Conservation (phyloP, 1,284 basidiomycete genomes). For the Heterobasidion parviporum region DNA sequence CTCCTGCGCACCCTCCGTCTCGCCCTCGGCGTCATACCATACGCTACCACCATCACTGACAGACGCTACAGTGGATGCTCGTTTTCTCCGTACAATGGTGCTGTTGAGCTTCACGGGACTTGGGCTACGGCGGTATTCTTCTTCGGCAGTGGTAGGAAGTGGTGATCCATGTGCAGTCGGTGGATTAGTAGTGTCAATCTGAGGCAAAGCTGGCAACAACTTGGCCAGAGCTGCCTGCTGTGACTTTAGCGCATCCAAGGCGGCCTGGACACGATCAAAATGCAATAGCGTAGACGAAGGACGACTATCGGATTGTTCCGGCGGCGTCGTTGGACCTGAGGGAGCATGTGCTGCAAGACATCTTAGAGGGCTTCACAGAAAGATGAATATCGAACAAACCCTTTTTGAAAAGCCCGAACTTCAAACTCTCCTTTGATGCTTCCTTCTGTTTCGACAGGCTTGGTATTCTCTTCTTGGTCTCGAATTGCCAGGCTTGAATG, state of each 20-base stretch:
- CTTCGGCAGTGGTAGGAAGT: constrained; percentile 41
- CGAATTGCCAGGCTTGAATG: constrained; percentile 24
- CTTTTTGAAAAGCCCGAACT: constrained; percentile 51
- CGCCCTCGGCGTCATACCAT: constrained; percentile 46
- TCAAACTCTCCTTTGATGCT: constrained; percentile 22
- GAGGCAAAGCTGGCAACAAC: constrained; percentile 29
- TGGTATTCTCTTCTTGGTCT: constrained; percentile 20
- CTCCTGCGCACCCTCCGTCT: constrained; percentile 54
- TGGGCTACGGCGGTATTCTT: constrained; percentile 26
- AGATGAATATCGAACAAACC: constrained; percentile 25
- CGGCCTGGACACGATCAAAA: constrained; percentile 33
- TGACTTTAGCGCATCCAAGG: constrained; percentile 46
- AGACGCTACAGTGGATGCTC: constrained; percentile 45
- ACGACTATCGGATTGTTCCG: constrained; percentile 1
- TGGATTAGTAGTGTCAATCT: constrained; percentile 26
- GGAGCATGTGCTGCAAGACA: constrained; percentile 6
- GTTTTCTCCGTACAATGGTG: constrained; percentile 29
- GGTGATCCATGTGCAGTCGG: constrained; percentile 29
- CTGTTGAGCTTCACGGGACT: constrained; percentile 22
- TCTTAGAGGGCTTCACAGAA: neutral
- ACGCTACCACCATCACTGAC: constrained; percentile 52
- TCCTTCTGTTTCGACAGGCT: constrained; percentile 41
- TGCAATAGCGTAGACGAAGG: constrained; percentile 9
- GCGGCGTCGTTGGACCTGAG: neutral
- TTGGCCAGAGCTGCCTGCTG: constrained; percentile 48